These are phyloP conservation scores for Arthroderma uncinatum DNA, from an alignment of 2,329 filamentous ascomycete species.

Conservation along the genomic window DNA sequence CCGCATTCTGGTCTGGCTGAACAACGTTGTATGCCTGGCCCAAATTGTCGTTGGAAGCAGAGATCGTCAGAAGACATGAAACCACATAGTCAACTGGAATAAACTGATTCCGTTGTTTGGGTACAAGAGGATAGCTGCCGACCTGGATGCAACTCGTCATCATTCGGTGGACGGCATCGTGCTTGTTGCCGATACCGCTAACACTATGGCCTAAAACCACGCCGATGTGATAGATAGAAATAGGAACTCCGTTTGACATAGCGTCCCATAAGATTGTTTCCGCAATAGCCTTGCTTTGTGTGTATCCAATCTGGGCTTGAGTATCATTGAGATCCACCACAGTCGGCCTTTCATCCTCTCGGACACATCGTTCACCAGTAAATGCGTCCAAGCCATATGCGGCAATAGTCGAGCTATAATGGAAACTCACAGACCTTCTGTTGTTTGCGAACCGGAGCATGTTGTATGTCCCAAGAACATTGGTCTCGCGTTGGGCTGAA, in stretches of 20 bases:
- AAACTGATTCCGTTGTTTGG: background rate
- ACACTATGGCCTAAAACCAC: background rate
- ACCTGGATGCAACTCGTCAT: background rate
- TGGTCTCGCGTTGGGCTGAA: background rate
- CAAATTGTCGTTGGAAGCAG: conserved; percentile 9
- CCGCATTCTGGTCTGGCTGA: conserved; percentile 6
- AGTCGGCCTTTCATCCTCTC: background rate
- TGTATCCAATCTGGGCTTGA: conserved; percentile 48
- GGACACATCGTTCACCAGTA: background rate
- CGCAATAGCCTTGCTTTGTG: conserved; percentile 71
- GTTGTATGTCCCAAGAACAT: background rate
- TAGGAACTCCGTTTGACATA: background rate
- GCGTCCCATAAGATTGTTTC: conserved; percentile 40
- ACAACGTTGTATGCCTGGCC: conserved; percentile 18
- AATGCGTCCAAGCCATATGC: background rate
- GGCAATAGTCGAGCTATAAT: conserved; percentile 13
- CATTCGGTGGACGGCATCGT: background rate
- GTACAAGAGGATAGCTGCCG: background rate
- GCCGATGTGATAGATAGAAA: background rate
- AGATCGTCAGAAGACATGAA: conserved; percentile 17
- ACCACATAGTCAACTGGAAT: conserved; percentile 17
- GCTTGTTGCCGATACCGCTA: background rate
- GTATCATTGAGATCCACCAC: background rate
- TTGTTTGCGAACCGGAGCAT: conserved; percentile 39
- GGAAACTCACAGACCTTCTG: conserved; percentile 17